Evolutionary conservation across 2,329 filamentous ascomycete species (phyloP).

Genomic region (Cordyceps fumosorosea): DNA sequence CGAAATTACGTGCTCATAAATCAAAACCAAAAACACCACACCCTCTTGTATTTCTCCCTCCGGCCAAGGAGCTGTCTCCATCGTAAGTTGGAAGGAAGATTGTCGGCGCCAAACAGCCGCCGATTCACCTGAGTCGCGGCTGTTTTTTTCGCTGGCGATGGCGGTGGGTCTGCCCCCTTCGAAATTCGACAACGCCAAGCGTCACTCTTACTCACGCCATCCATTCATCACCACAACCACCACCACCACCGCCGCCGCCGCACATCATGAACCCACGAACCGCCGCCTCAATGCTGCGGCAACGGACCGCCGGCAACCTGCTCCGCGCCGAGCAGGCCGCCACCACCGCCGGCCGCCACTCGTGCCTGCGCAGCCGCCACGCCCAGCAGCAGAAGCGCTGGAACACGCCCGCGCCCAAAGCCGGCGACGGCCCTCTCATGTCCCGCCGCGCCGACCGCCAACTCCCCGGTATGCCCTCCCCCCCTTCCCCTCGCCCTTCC

Average conservation of each 20-base stretch:
- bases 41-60: too few relatives aligned
- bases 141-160: too few relatives aligned
- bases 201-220: neutral
- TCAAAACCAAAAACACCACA: too few relatives aligned
- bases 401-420: slow-evolving; percentile 49
- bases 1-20: too few relatives aligned
- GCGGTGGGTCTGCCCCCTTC: neutral
- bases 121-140: too few relatives aligned
- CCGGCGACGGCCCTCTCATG: slow-evolving; percentile 58
- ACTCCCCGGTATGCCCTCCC: slow-evolving; percentile 46
- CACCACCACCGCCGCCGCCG: neutral
- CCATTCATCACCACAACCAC: neutral
- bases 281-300: slow-evolving; percentile 6
- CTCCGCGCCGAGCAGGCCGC: slow-evolving; percentile 1
- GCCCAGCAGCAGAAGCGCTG: slow-evolving; percentile 34
- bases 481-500: neutral
- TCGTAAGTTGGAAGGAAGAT: too few relatives aligned
- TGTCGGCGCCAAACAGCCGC: neutral
- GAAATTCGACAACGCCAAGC: neutral
- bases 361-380: slow-evolving; percentile 11
- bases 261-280: neutral
- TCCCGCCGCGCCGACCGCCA: slow-evolving; percentile 59
- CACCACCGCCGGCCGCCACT: neutral
- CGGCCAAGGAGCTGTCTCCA: too few relatives aligned
- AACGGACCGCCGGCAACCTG: neutral